Conservation (phyloP, 1,284 basidiomycete species). For the Xerocomus cyaneibrunnescens region DNA sequence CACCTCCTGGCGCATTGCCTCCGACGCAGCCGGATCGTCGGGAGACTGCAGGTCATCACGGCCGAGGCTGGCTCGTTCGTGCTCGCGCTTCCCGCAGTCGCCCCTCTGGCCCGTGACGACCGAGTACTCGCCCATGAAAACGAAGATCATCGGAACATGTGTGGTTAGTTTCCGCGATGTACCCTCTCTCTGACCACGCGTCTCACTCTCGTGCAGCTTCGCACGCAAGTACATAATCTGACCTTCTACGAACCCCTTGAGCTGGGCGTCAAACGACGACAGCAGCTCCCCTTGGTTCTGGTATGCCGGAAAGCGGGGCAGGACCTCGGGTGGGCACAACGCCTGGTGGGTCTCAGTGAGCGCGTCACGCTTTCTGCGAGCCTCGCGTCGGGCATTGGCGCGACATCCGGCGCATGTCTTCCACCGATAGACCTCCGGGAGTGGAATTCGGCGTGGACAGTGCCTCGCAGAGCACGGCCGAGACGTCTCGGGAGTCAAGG, state of each 20-base stretch:
- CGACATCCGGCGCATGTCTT: constrained; percentile 26
- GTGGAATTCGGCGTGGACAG: constrained; percentile 16
- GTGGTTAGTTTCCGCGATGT: background rate
- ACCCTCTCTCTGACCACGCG: too few relatives aligned
- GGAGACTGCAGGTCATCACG: background rate
- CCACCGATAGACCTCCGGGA: constrained; percentile 18
- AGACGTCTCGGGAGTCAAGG: constrained; percentile 8
- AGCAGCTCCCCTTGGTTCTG: constrained; percentile 22
- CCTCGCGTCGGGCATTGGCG: constrained; percentile 12
- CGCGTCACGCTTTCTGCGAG: background rate
- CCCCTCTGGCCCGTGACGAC: constrained; percentile 43
- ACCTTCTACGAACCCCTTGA: constrained; percentile 27
- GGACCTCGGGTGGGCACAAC: background rate
- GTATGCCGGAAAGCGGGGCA: constrained; percentile 17
- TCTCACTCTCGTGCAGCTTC: constrained; percentile 11
- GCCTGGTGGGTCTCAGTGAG: background rate
- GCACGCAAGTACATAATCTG: constrained; percentile 22
- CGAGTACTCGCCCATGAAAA: constrained; percentile 57
- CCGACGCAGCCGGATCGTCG: background rate
- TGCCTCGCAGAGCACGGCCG: constrained; percentile 10
- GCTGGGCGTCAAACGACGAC: constrained; percentile 16
- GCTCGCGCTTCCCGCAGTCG: constrained; percentile 32
- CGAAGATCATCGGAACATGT: constrained; percentile 36
- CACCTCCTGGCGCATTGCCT: constrained; percentile 23
- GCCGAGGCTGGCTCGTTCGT: constrained; percentile 24